Percentiles rank a stretch among this genome's conserved stretches.
These are phyloP conservation scores for Pascua guehoae DNA, from an alignment of 1,284 basidiomycete genomes.

Conservation along the genomic window DNA sequence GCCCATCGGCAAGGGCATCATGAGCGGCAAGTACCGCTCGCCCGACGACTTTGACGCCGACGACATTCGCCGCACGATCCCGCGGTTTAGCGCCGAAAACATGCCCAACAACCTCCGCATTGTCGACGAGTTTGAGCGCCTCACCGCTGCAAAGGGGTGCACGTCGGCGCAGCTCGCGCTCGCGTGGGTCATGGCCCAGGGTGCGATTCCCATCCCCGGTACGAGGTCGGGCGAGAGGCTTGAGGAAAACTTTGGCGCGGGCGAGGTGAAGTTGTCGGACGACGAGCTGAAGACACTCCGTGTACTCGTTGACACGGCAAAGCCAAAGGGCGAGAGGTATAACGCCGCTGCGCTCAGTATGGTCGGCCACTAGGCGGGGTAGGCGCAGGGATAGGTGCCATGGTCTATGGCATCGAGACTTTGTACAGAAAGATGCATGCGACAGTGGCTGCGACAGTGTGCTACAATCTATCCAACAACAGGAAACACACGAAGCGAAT, in stretches of 20 bases:
- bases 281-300: slow-evolving; percentile 41
- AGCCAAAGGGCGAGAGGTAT: slow-evolving; percentile 23
- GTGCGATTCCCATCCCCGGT: slow-evolving; percentile 49
- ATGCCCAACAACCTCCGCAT: slow-evolving; percentile 42
- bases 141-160: slow-evolving; percentile 41
- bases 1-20: slow-evolving; percentile 47
- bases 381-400: too few species aligned
- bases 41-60: slow-evolving; percentile 33
- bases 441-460: too few species aligned
- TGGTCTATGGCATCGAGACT: too few species aligned
- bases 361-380: slow-evolving; percentile 17
- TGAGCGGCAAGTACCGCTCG: slow-evolving; percentile 16
- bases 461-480: too few species aligned
- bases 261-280: slow-evolving; percentile 30
- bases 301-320: slow-evolving; percentile 28
- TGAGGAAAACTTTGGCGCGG: slow-evolving; percentile 44
- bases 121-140: slow-evolving; percentile 29
- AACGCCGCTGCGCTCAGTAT: background rate
- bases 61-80: slow-evolving; percentile 40
- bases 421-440: too few species aligned
- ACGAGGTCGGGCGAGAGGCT: slow-evolving; percentile 34
- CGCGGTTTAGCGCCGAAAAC: slow-evolving; percentile 42
- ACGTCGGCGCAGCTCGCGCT: slow-evolving; percentile 48
- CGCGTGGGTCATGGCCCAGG: slow-evolving; percentile 51
- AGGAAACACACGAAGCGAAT: too few species aligned